Evolutionary conservation across 495 filamentous ascomycete genomes (phyloP), one percentile per base, ranked within the genome.

Genomic region (Aspergillus olivimuriae): DNA sequence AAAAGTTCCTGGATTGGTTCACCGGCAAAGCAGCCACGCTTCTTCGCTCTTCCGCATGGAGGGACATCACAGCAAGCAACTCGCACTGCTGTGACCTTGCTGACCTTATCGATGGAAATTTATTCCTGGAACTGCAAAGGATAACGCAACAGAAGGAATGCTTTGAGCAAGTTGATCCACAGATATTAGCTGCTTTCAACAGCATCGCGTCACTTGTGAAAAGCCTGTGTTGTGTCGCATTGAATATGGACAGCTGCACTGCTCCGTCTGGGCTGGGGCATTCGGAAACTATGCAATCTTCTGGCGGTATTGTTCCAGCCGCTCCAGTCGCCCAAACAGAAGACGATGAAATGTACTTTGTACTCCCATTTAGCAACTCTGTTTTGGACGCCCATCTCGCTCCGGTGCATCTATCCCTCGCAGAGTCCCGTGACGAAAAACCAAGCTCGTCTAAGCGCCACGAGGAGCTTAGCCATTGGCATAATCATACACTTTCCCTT

Each of bases 31-130:
- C 43, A 14, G 2, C 16, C 5, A 4, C 24, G n/a, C 28, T 44
- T 12, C 20, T 50, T 8, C 32, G 21, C 2, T 54, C 52, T 2
- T 19, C 19, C 5, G 21, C 33, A 4, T 61, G 61, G 56, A 24
- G 50, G 15, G 4, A 43, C 4, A 15, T 41, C 32, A 46, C 39
- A 7, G 39, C 54, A 22, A 23, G 52, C 23, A 39, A 34, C 4
- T 18, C 35, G 6, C 8, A 51, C 28, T 33, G 35, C 19, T 77
- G 69, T 51, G 76, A 86, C 50, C 48, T 80, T 0, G 70, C 63
- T 16, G 84, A 88, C 53, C 55, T 81, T 8, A 42, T 87, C n/a
- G 84, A 88, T 52, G 84, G 83, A 14, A 67, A 78, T 32, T 49
- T 86, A 2, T 75, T 83, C 41, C 47, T 57, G 53, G 60, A 28